phyloP scores from a whole-genome alignment of 176 grass and related monocot genomes.

The Oryza brachyantha region DNA sequence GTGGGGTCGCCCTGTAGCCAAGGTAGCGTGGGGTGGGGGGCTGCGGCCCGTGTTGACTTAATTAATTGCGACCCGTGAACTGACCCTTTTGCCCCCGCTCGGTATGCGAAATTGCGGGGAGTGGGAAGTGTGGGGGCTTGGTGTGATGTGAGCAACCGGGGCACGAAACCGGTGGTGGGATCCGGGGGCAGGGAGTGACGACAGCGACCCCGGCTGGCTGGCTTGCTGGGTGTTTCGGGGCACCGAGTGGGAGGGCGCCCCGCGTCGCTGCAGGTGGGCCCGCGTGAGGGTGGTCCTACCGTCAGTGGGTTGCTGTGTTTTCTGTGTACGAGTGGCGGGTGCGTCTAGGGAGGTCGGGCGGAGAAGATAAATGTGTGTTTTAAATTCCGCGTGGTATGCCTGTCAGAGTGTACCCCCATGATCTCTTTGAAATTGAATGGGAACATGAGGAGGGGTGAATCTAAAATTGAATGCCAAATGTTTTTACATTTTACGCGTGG shows the following conservation, averaged over 20 bases:
- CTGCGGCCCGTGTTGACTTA: slow-evolving; percentile 35
- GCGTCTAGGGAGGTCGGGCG: neutral
- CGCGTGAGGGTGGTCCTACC: fast-evolving
- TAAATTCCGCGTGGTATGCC: slow-evolving; percentile 44
- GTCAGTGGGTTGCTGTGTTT: neutral
- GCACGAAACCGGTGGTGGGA: slow-evolving; percentile 59
- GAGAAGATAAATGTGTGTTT: slow-evolving; percentile 28
- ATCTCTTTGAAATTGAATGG: slow-evolving; percentile 28
- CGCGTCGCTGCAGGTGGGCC: neutral
- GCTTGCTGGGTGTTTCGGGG: neutral
- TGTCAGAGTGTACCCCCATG: slow-evolving; percentile 34
- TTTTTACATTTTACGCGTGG: slow-evolving; percentile 24
- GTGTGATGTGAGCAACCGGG: slow-evolving; percentile 40
- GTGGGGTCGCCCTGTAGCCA: neutral
- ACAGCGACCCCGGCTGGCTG: slow-evolving; percentile 38
- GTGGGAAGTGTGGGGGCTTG: neutral
- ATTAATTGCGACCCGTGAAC: neutral
- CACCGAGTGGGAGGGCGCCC: neutral
- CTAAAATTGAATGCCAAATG: neutral
- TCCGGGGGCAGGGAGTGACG: slow-evolving; percentile 35
- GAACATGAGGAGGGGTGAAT: neutral
- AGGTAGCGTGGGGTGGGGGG: slow-evolving; percentile 26
- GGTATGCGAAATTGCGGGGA: slow-evolving; percentile 1
- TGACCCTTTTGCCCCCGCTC: neutral
- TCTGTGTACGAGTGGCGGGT: neutral